Percentiles rank a stretch among this genome's conserved stretches.
Evolutionary conservation across 108 stramenopile species (phyloP).

Genomic region (Nitzschia putrida): DNA sequence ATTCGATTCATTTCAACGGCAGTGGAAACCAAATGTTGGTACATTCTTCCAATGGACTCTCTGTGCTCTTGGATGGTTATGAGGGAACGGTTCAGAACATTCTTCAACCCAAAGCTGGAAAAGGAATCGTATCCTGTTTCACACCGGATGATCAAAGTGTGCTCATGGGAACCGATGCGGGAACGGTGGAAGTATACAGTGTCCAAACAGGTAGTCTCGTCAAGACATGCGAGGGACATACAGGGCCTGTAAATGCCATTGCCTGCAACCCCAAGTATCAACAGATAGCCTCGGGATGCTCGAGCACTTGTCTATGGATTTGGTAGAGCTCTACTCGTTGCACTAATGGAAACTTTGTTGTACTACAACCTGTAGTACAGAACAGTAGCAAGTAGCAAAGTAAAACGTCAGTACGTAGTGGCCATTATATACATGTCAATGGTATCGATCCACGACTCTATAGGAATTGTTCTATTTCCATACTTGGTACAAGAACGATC

Average conservation of each 20-base stretch:
- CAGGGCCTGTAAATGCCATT: conserved; percentile 49
- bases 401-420: no score
- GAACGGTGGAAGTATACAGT: conserved; percentile 66
- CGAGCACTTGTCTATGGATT: conserved; percentile 73
- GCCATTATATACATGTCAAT: no score
- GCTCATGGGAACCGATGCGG: conserved; percentile 67
- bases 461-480: no score
- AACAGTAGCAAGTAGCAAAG: no score
- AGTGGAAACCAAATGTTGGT: conserved; percentile 77
- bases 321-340: conserved; percentile 47
- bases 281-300: conserved; percentile 66
- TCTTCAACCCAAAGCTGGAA: conserved; percentile 37
- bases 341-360: no score
- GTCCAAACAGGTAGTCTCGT: conserved; percentile 55
- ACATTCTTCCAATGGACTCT: conserved; percentile 47
- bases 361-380: no score
- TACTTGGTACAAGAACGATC: no score
- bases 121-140: conserved; percentile 58
- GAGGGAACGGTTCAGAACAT: conserved; percentile 69
- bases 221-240: conserved; percentile 61
- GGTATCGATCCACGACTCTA: no score
- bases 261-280: conserved; percentile 74
- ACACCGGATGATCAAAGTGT: conserved; percentile 68
- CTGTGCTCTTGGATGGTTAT: conserved; percentile 73
- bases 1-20: conserved; percentile 66